Conservation (phyloP, 2,329 filamentous ascomycete species). For the Lasiodiplodia theobromae region DNA sequence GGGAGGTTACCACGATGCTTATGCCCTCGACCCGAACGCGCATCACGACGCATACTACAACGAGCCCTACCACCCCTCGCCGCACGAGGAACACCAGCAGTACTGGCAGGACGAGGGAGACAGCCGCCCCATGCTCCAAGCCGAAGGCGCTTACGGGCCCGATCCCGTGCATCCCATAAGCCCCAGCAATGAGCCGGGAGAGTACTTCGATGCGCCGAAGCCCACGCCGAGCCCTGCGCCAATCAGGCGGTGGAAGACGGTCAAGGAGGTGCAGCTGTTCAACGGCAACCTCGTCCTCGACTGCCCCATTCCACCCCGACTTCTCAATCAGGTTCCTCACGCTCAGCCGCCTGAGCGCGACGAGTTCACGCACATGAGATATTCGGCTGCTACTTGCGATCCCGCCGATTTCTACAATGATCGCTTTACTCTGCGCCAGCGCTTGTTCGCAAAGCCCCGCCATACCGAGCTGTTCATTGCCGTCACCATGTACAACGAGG, state of each 20-base stretch:
- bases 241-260: constrained; percentile 94
- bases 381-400: constrained; percentile 93
- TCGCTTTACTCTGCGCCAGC: constrained; percentile 90
- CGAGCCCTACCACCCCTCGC: constrained; percentile 77
- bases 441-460: constrained; percentile 87
- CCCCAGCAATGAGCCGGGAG: constrained; percentile 38
- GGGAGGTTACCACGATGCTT: constrained; percentile 54
- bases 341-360: constrained; percentile 79
- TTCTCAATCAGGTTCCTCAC: constrained; percentile 88
- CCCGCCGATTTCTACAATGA: constrained; percentile 86
- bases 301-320: constrained; percentile 88
- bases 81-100: constrained; percentile 60
- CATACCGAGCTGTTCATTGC: constrained; percentile 97
- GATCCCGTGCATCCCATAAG: constrained; percentile 58
- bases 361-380: constrained; percentile 89
- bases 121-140: constrained; percentile 76
- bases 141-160: constrained; percentile 67
- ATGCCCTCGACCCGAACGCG: constrained; percentile 76
- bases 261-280: constrained; percentile 97
- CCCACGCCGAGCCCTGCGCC: constrained; percentile 64
- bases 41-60: constrained; percentile 90
- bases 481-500: constrained; percentile 99
- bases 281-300: constrained; percentile 96
- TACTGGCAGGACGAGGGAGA: constrained; percentile 76
- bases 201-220: constrained; percentile 50